phyloP scores from a whole-genome alignment of 352 stramenopile genomes.

The Phytophthora citricola region DNA sequence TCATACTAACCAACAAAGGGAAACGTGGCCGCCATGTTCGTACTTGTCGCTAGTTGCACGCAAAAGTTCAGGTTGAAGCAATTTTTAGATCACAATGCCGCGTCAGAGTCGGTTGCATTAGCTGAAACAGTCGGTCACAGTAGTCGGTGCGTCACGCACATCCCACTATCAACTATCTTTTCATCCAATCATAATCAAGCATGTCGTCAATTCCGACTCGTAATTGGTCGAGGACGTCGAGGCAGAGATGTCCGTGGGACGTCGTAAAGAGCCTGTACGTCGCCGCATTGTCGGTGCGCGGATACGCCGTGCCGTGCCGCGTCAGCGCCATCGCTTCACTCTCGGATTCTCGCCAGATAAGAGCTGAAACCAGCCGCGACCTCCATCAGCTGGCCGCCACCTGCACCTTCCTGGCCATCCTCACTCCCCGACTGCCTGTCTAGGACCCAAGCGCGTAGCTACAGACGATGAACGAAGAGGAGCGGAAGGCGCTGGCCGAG shows the following conservation, averaged over 20 bases:
- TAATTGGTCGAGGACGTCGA: constrained; percentile 12
- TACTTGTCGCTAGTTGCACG: neutral
- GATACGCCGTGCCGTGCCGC: neutral
- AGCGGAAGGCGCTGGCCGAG: constrained; percentile 57
- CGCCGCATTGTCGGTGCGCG: constrained; percentile 14
- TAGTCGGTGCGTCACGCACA: neutral
- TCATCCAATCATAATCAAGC: constrained; percentile 1
- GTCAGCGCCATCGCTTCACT: too few species aligned
- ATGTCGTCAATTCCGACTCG: too few species aligned
- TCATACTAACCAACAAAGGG: constrained; percentile 42
- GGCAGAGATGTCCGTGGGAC: constrained; percentile 24
- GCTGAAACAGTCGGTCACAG: neutral
- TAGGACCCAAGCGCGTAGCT: neutral
- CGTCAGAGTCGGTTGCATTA: constrained; percentile 15
- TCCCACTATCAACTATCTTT: neutral
- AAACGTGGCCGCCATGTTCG: constrained; percentile 39
- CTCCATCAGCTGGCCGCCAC: neutral
- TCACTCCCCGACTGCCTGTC: constrained; percentile 22
- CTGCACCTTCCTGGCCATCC: neutral
- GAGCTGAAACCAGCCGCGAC: neutral
- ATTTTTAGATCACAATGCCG: neutral
- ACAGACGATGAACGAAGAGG: constrained; percentile 39
- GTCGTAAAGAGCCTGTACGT: constrained; percentile 5
- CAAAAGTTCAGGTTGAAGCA: constrained; percentile 14
- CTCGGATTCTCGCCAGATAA: constrained; percentile 2